Conservation (phyloP, 352 stramenopile species). For the Pythium aphanidermatum region DNA sequence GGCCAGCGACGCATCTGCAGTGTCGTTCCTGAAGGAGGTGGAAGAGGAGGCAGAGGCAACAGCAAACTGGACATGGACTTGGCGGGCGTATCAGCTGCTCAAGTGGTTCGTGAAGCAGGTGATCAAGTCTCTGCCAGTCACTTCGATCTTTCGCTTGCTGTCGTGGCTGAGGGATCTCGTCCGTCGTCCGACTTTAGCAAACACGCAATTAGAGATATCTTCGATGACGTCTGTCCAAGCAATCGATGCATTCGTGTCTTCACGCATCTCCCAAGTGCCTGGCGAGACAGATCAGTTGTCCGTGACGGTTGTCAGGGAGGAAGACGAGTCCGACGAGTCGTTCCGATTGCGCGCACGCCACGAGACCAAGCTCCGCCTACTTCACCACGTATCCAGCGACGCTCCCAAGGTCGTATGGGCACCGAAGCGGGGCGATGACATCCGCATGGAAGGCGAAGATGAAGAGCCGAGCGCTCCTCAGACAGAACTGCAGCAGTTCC, state of each 20-base stretch:
- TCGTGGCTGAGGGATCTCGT: too few relatives aligned
- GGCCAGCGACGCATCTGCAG: background rate
- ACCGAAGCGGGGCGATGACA: slow-evolving; percentile 27
- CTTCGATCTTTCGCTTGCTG: too few relatives aligned
- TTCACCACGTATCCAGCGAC: slow-evolving; percentile 36
- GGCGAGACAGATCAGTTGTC: background rate
- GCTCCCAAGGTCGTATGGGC: slow-evolving; percentile 47
- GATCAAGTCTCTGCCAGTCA: too few relatives aligned
- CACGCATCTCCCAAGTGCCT: background rate
- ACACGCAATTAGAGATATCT: too few relatives aligned
- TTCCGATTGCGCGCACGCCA: slow-evolving; percentile 60
- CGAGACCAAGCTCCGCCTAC: slow-evolving; percentile 45
- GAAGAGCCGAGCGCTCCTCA: background rate
- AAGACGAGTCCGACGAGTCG: slow-evolving; percentile 27
- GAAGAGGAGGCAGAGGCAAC: background rate
- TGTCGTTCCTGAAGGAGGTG: background rate
- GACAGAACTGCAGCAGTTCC: slow-evolving; percentile 12
- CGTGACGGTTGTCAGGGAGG: background rate
- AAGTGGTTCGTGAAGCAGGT: too few relatives aligned
- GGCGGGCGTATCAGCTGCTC: background rate
- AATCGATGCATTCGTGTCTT: slow-evolving; percentile 3
- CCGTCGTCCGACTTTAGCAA: too few relatives aligned
- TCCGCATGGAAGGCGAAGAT: background rate
- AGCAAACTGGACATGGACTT: slow-evolving; percentile 2
- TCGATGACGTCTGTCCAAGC: too few relatives aligned